Evolutionary conservation across 176 grass and related monocot genomes (phyloP).

Genomic region (Triticum timopheevii): DNA sequence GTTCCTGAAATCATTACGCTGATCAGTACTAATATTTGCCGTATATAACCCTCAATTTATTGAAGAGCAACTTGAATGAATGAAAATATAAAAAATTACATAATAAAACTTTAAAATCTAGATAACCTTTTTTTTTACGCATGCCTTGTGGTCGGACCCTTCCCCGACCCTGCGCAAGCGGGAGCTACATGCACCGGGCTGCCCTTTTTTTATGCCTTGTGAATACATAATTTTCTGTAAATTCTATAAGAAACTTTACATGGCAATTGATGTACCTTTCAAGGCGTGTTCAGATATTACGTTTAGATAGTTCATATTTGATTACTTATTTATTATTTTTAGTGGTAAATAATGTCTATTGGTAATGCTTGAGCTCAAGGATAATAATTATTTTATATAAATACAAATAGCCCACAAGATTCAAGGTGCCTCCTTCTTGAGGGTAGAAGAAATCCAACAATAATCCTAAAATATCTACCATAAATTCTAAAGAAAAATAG

Average conservation of each 20-base stretch:
- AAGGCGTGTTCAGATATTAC: not conserved
- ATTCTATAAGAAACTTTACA: not conserved
- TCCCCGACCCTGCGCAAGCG: too few species aligned
- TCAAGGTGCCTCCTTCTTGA: too few species aligned
- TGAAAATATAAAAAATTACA: not conserved
- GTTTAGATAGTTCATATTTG: not conserved
- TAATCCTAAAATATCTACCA: too few species aligned
- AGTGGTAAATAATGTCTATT: not conserved
- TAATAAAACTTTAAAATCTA: not conserved
- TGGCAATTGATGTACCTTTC: not conserved
- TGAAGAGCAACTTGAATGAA: not conserved
- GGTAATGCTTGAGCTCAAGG: not conserved
- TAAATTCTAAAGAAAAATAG: too few species aligned
- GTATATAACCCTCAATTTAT: not conserved
- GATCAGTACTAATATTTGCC: not conserved
- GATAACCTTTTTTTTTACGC: not conserved
- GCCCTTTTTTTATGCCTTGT: too few species aligned
- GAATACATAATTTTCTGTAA: not conserved
- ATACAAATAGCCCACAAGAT: too few species aligned
- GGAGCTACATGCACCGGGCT: too few species aligned
- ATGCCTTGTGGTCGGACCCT: constrained; percentile 10
- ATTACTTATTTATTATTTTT: not conserved
- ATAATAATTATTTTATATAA: not conserved
- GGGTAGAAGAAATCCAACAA: too few species aligned
- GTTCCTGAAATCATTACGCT: constrained; percentile 29